A percentile compares a stretch with the other conserved stretches of the same genome.
phyloP scores from a whole-genome alignment of 495 filamentous ascomycete genomes.

The Mycothermus thermophilus region DNA sequence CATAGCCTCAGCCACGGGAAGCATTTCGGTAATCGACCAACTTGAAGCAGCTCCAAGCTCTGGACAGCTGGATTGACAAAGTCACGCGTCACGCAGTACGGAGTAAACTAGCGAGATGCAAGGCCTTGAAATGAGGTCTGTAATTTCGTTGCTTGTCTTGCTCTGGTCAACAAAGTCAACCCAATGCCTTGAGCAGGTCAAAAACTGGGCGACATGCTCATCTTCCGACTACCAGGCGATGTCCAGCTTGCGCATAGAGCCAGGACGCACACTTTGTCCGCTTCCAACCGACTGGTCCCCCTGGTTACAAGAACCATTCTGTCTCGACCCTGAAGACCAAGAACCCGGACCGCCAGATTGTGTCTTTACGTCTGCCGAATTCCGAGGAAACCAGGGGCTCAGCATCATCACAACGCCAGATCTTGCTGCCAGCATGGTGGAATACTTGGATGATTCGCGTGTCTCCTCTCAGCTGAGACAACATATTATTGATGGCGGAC shows the following conservation, averaged over 20 bases:
- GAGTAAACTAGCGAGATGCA: no score
- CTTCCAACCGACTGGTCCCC: neutral
- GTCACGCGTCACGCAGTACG: no score
- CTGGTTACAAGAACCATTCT: conserved; percentile 1
- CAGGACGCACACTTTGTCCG: neutral
- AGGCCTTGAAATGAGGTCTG: no score
- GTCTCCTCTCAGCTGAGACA: neutral
- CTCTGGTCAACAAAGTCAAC: no score
- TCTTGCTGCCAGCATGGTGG: neutral
- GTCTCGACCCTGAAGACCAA: neutral
- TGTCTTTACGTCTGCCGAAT: conserved; percentile 2
- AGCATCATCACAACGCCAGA: conserved; percentile 4
- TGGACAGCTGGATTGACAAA: no score
- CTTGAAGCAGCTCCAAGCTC: no score
- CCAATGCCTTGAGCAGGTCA: no score
- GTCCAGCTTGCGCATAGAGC: no score
- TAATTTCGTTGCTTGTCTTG: no score
- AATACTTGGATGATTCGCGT: neutral
- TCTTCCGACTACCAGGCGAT: no score
- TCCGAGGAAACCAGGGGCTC: conserved; percentile 5
- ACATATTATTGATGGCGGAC: neutral
- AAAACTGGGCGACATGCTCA: neutral
- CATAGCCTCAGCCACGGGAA: no score
- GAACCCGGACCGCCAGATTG: conserved; percentile 1
- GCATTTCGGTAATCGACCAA: no score